Conservation (phyloP, 305 asterid species). For the Solanum hybrid region DNA sequence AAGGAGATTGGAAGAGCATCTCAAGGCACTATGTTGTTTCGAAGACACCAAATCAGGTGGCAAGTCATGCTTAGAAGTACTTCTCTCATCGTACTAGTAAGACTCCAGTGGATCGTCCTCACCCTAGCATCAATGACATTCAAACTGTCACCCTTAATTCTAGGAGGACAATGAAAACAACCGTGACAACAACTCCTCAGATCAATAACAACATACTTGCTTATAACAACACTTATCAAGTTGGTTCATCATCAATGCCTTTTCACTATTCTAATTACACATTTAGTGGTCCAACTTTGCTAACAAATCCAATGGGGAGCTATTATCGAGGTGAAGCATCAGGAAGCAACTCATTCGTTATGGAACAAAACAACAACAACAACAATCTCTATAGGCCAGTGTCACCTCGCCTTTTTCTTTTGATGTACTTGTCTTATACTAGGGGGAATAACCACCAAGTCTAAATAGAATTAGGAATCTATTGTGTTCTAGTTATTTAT, state of each 20-base stretch:
- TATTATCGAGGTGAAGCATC: not conserved
- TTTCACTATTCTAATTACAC: not conserved
- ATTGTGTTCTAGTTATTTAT: not conserved
- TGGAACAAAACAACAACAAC: not conserved
- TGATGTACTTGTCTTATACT: not conserved
- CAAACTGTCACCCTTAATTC: not conserved
- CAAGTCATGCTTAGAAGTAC: not conserved
- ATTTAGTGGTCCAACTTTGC: not conserved
- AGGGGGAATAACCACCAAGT: not conserved
- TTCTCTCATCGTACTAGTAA: not conserved
- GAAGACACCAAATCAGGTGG: not conserved
- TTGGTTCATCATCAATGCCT: not conserved
- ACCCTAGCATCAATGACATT: not conserved
- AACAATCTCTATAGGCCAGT: not conserved
- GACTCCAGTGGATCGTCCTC: not conserved
- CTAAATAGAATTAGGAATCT: not conserved
- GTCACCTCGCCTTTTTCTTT: not conserved
- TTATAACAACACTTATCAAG: not conserved
- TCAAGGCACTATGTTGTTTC: not conserved
- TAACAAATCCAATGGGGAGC: not conserved
- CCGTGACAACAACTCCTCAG: not conserved
- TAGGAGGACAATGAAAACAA: not conserved
- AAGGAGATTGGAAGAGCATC: not conserved
- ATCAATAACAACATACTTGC: not conserved
- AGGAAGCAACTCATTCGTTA: not conserved